A percentile compares a stretch with the other conserved stretches of the same genome.
These are phyloP conservation scores for Cordyceps fumosorosea DNA, from an alignment of 2,329 filamentous ascomycete species.

Conservation along the genomic window DNA sequence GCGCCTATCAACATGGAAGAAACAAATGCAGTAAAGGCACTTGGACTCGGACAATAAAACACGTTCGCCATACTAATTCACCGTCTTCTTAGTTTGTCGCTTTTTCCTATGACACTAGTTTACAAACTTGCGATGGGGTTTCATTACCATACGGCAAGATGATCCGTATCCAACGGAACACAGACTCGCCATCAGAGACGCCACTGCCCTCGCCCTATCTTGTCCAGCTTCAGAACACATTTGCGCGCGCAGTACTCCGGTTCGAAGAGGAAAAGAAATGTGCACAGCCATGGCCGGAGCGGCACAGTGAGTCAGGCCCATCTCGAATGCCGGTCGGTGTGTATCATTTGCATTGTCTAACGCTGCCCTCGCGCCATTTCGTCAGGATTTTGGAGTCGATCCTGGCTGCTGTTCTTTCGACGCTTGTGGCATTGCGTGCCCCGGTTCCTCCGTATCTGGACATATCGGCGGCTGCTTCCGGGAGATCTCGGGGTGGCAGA, in stretches of 20 bases:
- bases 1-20: neutral
- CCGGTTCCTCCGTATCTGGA: neutral
- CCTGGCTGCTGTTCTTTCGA: slow-evolving; percentile 1
- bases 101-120: neutral
- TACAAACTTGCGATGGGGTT: neutral
- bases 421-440: neutral
- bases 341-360: too few relatives aligned
- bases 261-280: neutral
- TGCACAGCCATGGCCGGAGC: neutral
- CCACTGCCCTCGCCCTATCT: neutral
- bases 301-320: neutral
- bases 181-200: neutral
- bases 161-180: neutral
- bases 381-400: neutral
- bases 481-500: neutral
- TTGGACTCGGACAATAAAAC: neutral
- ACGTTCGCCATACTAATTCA: neutral
- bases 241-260: neutral
- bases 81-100: neutral
- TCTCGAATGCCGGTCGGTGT: neutral
- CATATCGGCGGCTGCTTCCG: neutral
- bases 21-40: neutral
- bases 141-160: neutral
- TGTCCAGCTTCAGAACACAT: neutral
- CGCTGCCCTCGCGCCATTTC: neutral